A percentile compares a stretch with the other conserved stretches of the same genome.
phyloP scores from a whole-genome alignment of 345 rosid genomes.

The Laguncularia racemosa region DNA sequence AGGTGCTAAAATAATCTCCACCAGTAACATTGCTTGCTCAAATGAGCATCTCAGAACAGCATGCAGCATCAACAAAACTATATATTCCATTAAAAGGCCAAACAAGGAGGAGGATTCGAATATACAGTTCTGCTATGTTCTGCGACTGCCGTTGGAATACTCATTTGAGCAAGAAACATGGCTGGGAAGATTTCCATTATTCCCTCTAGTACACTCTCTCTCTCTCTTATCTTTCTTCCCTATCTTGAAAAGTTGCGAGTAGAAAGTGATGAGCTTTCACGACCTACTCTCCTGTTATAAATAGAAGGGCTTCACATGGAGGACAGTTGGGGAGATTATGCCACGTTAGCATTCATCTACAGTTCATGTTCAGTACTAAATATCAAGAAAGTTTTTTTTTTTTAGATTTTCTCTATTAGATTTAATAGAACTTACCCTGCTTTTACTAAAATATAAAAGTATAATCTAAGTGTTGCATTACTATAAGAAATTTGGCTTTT shows the following conservation, averaged over 20 bases:
- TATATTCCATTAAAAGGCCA: background rate
- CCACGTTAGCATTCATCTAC: too few species aligned
- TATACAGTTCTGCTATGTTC: background rate
- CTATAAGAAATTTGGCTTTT: too few species aligned
- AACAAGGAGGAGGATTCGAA: background rate
- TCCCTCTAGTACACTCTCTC: background rate
- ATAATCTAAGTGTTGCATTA: too few species aligned
- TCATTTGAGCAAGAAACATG: conserved; percentile 35
- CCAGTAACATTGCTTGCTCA: conserved; percentile 27
- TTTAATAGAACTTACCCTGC: too few species aligned
- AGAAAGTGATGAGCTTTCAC: too few species aligned
- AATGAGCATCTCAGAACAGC: conserved; percentile 27
- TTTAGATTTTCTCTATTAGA: too few species aligned
- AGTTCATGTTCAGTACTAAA: too few species aligned
- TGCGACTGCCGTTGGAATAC: conserved; percentile 19
- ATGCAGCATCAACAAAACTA: background rate
- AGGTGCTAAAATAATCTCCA: conserved; percentile 7
- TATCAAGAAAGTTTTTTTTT: too few species aligned
- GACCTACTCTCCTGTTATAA: background rate
- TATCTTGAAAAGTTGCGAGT: too few species aligned
- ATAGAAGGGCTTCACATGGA: background rate
- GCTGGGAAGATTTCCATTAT: conserved; percentile 6
- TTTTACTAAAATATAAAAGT: too few species aligned
- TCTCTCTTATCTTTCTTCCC: background rate
- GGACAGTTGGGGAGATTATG: too few species aligned